Evolutionary conservation across 2,329 filamentous ascomycete genomes (phyloP).

Genomic region (Paradendryphiella salina): DNA sequence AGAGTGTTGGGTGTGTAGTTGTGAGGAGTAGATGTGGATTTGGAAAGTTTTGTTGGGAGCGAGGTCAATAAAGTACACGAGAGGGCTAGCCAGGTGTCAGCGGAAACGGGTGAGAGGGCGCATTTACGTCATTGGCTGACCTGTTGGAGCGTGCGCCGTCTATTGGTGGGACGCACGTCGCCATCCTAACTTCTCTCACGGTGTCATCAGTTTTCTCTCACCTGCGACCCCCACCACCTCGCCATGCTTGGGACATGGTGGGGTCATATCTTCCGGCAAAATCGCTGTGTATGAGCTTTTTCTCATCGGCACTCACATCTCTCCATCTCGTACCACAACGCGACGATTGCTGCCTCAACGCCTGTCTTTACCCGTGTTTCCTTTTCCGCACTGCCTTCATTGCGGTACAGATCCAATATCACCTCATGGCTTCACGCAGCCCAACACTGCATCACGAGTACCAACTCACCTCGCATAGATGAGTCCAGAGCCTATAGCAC

Average conservation of each 20-base stretch:
- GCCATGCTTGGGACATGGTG: background rate
- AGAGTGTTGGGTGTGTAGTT: constrained; percentile 8
- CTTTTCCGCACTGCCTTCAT: constrained; percentile 9
- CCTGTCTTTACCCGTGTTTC: constrained; percentile 4
- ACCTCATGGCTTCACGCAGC: constrained; percentile 15
- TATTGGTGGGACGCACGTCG: constrained; percentile 13
- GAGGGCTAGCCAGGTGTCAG: constrained; percentile 34
- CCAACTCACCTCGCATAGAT: constrained; percentile 4
- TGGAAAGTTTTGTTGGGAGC: constrained; percentile 27
- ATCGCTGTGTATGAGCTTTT: background rate
- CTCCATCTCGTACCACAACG: background rate
- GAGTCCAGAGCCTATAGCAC: constrained; percentile 15
- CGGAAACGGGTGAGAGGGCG: constrained; percentile 17
- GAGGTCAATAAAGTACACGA: constrained; percentile 30
- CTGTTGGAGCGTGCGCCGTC: constrained; percentile 14
- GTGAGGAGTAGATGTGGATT: constrained; percentile 11
- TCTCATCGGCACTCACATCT: background rate
- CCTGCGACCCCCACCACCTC: constrained; percentile 4
- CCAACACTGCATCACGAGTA: constrained; percentile 13
- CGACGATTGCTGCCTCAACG: constrained; percentile 2
- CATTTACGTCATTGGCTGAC: constrained; percentile 30
- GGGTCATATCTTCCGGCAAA: background rate
- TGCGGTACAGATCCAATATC: constrained; percentile 1
- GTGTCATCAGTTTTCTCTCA: constrained; percentile 11
- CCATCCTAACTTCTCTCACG: constrained; percentile 9